Evolutionary conservation across 768 basidiomycete genomes (phyloP).

Genomic region (Termitomyces sp.): DNA sequence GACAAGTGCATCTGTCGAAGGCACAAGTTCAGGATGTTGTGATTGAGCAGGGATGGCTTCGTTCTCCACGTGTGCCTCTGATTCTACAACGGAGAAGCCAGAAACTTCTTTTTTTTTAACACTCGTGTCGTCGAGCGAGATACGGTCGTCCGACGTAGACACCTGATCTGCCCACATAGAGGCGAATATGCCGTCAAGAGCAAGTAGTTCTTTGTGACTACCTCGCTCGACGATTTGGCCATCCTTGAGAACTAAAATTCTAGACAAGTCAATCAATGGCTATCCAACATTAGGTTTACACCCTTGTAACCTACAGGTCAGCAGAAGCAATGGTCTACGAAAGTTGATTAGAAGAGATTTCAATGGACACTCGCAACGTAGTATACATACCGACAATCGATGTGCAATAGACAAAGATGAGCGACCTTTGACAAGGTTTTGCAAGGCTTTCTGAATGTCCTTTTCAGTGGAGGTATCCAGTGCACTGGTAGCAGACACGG

Average conservation of each 20-base stretch:
- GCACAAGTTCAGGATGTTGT: conserved; percentile 4
- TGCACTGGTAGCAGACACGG: conserved; percentile 38
- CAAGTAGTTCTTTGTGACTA: conserved; percentile 70
- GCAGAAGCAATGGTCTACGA: conserved; percentile 49
- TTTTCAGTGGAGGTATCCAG: conserved; percentile 89
- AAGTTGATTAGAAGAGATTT: conserved; percentile 13
- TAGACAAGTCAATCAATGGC: conserved; percentile 19
- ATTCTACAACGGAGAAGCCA: conserved; percentile 40
- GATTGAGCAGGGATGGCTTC: background rate
- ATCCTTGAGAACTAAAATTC: conserved; percentile 88
- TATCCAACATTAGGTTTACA: background rate
- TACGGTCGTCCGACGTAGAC: conserved; percentile 52
- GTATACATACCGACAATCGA: conserved; percentile 58
- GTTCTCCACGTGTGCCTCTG: conserved; percentile 10
- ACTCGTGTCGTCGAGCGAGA: conserved; percentile 18
- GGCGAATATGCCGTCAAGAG: conserved; percentile 66
- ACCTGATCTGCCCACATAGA: conserved; percentile 88
- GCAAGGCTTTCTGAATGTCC: conserved; percentile 84
- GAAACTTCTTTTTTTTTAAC: conserved; percentile 34
- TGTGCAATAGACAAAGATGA: conserved; percentile 79
- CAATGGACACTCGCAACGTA: background rate
- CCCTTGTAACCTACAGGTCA: conserved; percentile 42
- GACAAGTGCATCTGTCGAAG: conserved; percentile 6
- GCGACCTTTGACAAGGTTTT: conserved; percentile 67
- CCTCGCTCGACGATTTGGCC: conserved; percentile 85